Conservation (phyloP, 2,329 filamentous ascomycete species). For the Stachybotrys elegans region DNA sequence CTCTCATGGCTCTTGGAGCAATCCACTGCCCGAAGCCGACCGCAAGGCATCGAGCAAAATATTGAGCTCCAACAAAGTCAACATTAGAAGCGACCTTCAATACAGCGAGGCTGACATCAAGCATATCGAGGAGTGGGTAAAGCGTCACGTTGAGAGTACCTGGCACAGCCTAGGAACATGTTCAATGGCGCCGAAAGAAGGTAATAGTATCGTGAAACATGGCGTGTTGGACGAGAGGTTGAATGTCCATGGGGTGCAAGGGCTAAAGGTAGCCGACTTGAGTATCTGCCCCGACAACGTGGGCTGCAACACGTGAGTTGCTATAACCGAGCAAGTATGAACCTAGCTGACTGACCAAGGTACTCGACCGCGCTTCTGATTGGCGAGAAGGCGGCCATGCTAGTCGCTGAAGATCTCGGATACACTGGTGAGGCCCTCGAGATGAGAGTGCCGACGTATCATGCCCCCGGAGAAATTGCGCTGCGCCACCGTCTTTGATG, state of each 20-base stretch:
- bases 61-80: conserved; percentile 61
- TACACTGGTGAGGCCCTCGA: conserved; percentile 69
- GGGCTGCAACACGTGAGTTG: conserved; percentile 58
- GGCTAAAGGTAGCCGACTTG: conserved; percentile 72
- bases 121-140: conserved; percentile 64
- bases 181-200: conserved; percentile 71
- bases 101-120: conserved; percentile 61
- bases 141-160: conserved; percentile 70
- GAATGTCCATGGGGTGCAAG: conserved; percentile 72
- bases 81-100: conserved; percentile 57
- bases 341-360: no score
- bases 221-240: conserved; percentile 73
- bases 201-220: conserved; percentile 76
- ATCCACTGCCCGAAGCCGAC: conserved; percentile 49
- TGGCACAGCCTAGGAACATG: conserved; percentile 67
- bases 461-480: conserved; percentile 46
- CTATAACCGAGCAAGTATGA: conserved; percentile 17
- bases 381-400: conserved; percentile 67
- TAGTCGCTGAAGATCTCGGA: conserved; percentile 68
- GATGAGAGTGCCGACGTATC: conserved; percentile 67
- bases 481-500: conserved; percentile 35
- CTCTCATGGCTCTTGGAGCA: conserved; percentile 68
- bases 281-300: conserved; percentile 77
- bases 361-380: conserved; percentile 69
- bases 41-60: conserved; percentile 36